Evolutionary conservation across 108 stramenopile genomes (phyloP).

Genomic region (Cyclotella cryptica): DNA sequence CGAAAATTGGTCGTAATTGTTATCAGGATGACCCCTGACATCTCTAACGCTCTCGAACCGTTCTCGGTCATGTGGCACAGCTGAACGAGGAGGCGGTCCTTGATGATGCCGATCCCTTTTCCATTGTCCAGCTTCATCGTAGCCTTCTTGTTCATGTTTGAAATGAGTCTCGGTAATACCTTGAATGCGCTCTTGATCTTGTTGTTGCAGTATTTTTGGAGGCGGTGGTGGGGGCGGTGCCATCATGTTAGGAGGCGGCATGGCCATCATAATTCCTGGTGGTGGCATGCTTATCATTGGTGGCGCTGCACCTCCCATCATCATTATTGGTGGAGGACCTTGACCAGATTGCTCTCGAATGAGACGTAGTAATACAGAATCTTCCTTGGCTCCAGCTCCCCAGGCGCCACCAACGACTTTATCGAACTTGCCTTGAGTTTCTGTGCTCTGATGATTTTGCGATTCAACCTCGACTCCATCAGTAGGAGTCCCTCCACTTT

Average conservation of each 20-base stretch:
- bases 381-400: conserved; percentile 84
- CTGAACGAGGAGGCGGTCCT: conserved; percentile 8
- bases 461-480: neutral
- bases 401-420: conserved; percentile 78
- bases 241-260: conserved; percentile 14
- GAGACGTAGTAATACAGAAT: conserved; percentile 71
- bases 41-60: conserved; percentile 1
- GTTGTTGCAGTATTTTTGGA: conserved; percentile 16
- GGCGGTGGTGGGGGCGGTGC: conserved; percentile 16
- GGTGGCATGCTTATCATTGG: conserved; percentile 26
- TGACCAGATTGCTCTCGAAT: conserved; percentile 75
- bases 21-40: conserved; percentile 11
- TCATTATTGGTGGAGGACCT: conserved; percentile 20
- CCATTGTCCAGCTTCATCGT: conserved; percentile 1
- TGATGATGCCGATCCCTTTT: conserved; percentile 4
- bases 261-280: conserved; percentile 20
- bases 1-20: conserved; percentile 4
- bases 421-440: conserved; percentile 28
- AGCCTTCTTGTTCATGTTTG: neutral
- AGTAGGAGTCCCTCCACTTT: no score
- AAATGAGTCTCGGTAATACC: neutral
- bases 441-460: conserved; percentile 1
- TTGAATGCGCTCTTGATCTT: neutral
- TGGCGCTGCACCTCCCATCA: conserved; percentile 14
- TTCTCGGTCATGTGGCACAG: neutral